Evolutionary conservation across 2,329 filamentous ascomycete genomes (phyloP).

Genomic region (Diplocarpon rosae): DNA sequence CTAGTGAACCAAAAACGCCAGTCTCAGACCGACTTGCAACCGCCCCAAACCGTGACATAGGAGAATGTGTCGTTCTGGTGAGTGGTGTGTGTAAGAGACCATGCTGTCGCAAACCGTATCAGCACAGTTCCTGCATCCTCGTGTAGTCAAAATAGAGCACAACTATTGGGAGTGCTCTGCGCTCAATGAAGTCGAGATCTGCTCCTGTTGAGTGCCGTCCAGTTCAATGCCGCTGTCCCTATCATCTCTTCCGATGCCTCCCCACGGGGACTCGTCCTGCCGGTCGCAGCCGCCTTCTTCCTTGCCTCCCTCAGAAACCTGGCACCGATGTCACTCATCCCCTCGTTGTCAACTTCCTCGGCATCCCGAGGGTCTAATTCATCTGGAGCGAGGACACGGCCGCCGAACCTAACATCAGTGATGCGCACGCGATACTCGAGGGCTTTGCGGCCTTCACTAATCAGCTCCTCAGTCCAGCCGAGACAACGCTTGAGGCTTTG

Average conservation of each 20-base stretch:
- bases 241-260: slow-evolving; percentile 18
- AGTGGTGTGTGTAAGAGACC: slow-evolving; percentile 14
- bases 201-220: slow-evolving; percentile 13
- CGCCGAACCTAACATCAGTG: slow-evolving; percentile 72
- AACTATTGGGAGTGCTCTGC: too few relatives aligned
- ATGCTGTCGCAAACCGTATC: not conserved
- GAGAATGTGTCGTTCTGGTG: slow-evolving; percentile 14
- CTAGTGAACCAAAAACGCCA: not conserved
- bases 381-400: slow-evolving; percentile 63
- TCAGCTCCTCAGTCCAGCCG: slow-evolving; percentile 80
- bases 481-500: slow-evolving; percentile 85
- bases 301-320: slow-evolving; percentile 22
- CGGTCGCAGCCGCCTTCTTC: slow-evolving; percentile 15
- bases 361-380: slow-evolving; percentile 39
- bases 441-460: slow-evolving; percentile 78
- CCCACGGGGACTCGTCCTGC: slow-evolving; percentile 16
- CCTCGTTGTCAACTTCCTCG: slow-evolving; percentile 20
- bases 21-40: too few relatives aligned
- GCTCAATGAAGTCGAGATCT: not conserved
- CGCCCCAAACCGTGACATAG: slow-evolving; percentile 6
- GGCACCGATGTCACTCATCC: slow-evolving; percentile 22
- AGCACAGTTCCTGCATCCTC: too few relatives aligned
- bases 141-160: too few relatives aligned
- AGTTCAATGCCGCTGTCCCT: slow-evolving; percentile 24
- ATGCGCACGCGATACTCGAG: slow-evolving; percentile 71